Percentiles rank a stretch among this genome's conserved stretches.
These are phyloP conservation scores for Sclerotinia spermophila DNA, from an alignment of 2,329 filamentous ascomycete species.

Conservation along the genomic window DNA sequence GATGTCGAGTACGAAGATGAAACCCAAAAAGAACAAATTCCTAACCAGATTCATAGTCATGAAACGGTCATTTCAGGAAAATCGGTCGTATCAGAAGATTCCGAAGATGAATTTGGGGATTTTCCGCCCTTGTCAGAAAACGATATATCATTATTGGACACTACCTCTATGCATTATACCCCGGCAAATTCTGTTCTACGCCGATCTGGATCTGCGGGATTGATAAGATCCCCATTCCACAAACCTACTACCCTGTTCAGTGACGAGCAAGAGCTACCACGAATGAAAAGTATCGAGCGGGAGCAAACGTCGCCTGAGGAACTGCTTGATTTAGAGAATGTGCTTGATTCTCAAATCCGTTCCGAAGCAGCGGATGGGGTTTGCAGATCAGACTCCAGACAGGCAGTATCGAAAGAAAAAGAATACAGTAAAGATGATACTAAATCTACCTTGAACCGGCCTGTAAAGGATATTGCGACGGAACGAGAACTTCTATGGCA, in stretches of 20 bases:
- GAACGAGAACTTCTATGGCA: slow-evolving; percentile 11
- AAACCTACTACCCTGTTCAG: not conserved
- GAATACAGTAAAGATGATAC: not conserved
- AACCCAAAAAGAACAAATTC: slow-evolving; percentile 2
- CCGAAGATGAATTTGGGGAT: slow-evolving; percentile 37
- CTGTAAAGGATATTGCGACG: not conserved
- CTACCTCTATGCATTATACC: not conserved
- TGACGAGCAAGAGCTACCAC: slow-evolving; percentile 7
- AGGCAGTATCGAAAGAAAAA: not conserved
- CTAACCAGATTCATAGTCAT: not conserved
- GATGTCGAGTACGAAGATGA: not conserved
- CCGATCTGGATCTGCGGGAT: not conserved
- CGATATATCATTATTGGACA: slow-evolving; percentile 25
- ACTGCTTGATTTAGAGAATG: not conserved
- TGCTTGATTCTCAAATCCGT: slow-evolving; percentile 14
- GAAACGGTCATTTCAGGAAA: not conserved
- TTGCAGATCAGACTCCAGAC: not conserved
- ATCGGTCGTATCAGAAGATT: slow-evolving; percentile 22
- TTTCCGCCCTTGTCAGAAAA: slow-evolving; percentile 35
- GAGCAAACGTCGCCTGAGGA: not conserved
- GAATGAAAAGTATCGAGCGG: slow-evolving; percentile 11
- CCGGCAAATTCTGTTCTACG: not conserved
- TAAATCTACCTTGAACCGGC: not conserved
- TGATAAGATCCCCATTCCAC: not conserved
- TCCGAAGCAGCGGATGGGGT: slow-evolving; percentile 9